Evolutionary conservation across 306 rosid genomes (phyloP), one percentile per base, ranked within the genome.

Genomic region (Vigna angularis): DNA sequence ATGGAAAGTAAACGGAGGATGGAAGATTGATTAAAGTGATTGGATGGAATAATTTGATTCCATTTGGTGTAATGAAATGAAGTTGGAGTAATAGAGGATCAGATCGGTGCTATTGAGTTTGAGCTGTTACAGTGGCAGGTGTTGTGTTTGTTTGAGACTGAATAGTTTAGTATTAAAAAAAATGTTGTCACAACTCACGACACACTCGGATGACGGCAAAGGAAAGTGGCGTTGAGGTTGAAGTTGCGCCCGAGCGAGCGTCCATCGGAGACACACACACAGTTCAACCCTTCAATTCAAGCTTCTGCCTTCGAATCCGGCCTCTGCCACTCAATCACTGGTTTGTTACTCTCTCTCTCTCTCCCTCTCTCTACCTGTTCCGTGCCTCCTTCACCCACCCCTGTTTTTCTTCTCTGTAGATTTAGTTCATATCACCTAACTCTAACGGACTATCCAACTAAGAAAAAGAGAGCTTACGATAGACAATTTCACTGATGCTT

Each of bases 191-290:
- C 78, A 70, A 70, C 61, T 63, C 75, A 62, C 40, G 44, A 67
- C 56, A 12, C 26, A 75, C 67, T 73, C 38, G 56, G 22, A 77
- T 62, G 85, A 72, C 78, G 70, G 88, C 67, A 48, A 77, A 78
- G 50, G 81, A 63, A 81, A 81, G 85, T 73, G 10, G 48, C 48
- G 85, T 72, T 81, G 76, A 63, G 76, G 79, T 45, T 40, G 77
- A 68, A 67, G 72, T 45, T 34, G 6, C 2, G 44, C 9, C 9
- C 7, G 44, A 38, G 44, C 44, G 83, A 77, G 65, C 88, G 78
- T 81, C 79, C 84, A 80, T 69, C 63, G 3, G 20, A 61, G 62
- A 61, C 40, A 59, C 12, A 28, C 42, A 59, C 15, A 30, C 10
- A 59, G 5, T 28, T 26, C 9, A 11, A 20, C 68, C 72, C 47